A percentile compares a stretch with the other conserved stretches of the same genome.
These are phyloP conservation scores for Lipomyces yamadae DNA, from an alignment of 805 yeast genomes.

Conservation along the genomic window DNA sequence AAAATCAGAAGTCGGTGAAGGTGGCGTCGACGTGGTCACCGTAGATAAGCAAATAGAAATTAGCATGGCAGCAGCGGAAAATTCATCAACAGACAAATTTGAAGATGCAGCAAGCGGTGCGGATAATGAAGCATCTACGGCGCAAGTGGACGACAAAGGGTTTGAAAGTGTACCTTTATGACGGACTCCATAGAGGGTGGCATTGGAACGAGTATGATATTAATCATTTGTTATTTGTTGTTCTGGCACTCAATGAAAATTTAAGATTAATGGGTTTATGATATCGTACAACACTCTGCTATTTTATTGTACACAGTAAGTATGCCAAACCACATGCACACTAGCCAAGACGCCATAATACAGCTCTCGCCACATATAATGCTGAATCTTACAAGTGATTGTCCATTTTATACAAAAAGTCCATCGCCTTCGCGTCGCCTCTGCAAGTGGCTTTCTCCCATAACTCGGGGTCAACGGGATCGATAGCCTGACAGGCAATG, in stretches of 20 bases:
- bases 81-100: slow-evolving; percentile 18
- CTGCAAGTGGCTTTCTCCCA: slow-evolving; percentile 24
- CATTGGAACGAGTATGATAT: slow-evolving; percentile 10
- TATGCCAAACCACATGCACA: background rate
- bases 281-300: background rate
- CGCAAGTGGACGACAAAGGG: slow-evolving; percentile 9
- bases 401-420: slow-evolving; percentile 20
- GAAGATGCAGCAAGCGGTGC: slow-evolving; percentile 26
- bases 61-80: background rate
- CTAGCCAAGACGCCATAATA: background rate
- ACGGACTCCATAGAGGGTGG: background rate
- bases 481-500: slow-evolving; percentile 6
- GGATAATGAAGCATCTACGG: background rate
- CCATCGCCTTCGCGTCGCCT: slow-evolving; percentile 26
- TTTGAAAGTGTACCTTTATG: slow-evolving; percentile 23
- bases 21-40: background rate
- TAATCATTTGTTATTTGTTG: background rate
- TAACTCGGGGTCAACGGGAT: slow-evolving; percentile 22
- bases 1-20: slow-evolving; percentile 1
- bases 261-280: no score
- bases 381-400: background rate
- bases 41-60: background rate
- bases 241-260: background rate
- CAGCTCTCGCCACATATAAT: background rate
- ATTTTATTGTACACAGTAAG: background rate